These are phyloP conservation scores for Chenopodium quinoa DNA, from an alignment of 148 eudicot genomes.

Conservation along the genomic window DNA sequence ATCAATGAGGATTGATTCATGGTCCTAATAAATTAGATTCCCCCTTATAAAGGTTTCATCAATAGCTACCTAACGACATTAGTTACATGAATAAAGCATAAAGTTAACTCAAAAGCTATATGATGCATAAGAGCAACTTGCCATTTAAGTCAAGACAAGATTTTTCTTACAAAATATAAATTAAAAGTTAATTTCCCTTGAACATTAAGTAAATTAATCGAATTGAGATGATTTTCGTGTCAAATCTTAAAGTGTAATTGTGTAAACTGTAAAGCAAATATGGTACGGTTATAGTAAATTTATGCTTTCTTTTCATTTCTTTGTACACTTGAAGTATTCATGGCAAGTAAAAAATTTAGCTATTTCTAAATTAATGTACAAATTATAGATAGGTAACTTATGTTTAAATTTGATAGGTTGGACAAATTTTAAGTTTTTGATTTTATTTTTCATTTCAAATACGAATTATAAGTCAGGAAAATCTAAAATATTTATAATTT, in stretches of 20 bases:
- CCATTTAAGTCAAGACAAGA: slow-evolving; percentile 25
- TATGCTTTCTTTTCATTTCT: no score
- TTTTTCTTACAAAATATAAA: no score
- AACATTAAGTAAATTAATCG: neutral
- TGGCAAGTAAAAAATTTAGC: neutral
- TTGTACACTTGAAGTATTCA: no score
- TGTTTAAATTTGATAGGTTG: no score
- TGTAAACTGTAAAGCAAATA: neutral
- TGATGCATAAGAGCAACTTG: slow-evolving; percentile 21
- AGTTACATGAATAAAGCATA: slow-evolving; percentile 16
- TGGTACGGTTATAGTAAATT: no score
- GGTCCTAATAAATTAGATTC: slow-evolving; percentile 27
- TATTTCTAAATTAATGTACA: neutral
- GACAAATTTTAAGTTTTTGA: no score
- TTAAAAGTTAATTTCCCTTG: neutral
- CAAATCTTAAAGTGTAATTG: neutral
- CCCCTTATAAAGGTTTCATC: slow-evolving; percentile 28
- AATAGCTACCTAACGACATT: slow-evolving; percentile 23
- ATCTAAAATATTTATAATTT: no score
- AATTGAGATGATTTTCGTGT: neutral
- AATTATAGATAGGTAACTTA: no score
- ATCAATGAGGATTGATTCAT: slow-evolving; percentile 1
- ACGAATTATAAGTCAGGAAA: no score
- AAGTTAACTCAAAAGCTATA: slow-evolving; percentile 6
- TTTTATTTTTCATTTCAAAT: no score